Conservation (phyloP, 2,329 filamentous ascomycete species). For the Pyricularia pennisetigena region DNA sequence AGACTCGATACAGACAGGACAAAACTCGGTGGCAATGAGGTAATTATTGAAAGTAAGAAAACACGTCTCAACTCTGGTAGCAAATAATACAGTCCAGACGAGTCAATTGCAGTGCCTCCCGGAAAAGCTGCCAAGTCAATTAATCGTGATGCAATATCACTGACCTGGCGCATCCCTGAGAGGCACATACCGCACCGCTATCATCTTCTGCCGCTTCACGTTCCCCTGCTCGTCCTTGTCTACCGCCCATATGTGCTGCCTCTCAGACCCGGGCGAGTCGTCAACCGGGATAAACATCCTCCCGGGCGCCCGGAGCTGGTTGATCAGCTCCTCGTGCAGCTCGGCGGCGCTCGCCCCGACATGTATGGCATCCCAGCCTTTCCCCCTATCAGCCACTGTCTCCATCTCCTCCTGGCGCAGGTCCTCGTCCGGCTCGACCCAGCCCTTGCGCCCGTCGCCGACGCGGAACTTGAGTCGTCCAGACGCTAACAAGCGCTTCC, state of each 20-base stretch:
- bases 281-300: constrained; percentile 72
- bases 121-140: not conserved
- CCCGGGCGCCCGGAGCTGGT: constrained; percentile 72
- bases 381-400: constrained; percentile 36
- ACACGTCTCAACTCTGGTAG: not conserved
- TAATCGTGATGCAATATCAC: not conserved
- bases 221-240: constrained; percentile 60
- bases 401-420: constrained; percentile 26
- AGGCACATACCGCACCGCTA: constrained; percentile 63
- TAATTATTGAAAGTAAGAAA: not conserved
- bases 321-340: constrained; percentile 61
- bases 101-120: not conserved
- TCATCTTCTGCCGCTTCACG: constrained; percentile 50
- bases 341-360: constrained; percentile 77
- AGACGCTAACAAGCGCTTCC: constrained; percentile 46
- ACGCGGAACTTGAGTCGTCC: constrained; percentile 63
- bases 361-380: constrained; percentile 84
- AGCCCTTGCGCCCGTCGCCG: constrained; percentile 65
- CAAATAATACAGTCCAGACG: not conserved
- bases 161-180: constrained; percentile 11
- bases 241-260: constrained; percentile 64
- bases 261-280: constrained; percentile 29
- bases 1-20: not conserved
- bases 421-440: constrained; percentile 29
- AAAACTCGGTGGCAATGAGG: not conserved